These are phyloP conservation scores for Hibiscus tridactylites DNA, from an alignment of 345 rosid genomes.

Conservation along the genomic window DNA sequence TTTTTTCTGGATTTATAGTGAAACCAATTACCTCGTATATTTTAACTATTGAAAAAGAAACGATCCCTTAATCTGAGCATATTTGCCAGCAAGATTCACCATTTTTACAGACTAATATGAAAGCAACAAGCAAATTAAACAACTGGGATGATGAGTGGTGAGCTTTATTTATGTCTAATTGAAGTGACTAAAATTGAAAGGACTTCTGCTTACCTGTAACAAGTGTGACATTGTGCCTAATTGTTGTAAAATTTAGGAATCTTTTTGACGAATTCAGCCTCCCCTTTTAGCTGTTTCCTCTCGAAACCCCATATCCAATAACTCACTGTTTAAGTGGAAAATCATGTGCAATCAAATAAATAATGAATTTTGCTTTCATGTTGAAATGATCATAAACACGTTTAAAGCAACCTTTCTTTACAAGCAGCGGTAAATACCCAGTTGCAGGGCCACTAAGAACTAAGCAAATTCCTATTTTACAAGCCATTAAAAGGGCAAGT, in stretches of 20 bases:
- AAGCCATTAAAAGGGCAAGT: not conserved
- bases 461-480: not conserved
- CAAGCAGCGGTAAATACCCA: not conserved
- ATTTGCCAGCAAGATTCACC: not conserved
- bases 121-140: not conserved
- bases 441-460: not conserved
- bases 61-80: not conserved
- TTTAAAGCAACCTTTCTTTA: not conserved
- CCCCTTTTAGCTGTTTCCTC: no score
- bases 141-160: not conserved
- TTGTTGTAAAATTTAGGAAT: not conserved
- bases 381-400: not conserved
- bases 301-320: no score
- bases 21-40: not conserved
- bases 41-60: not conserved
- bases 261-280: not conserved
- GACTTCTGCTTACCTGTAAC: not conserved
- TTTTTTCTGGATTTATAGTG: not conserved
- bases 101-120: not conserved
- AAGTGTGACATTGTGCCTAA: not conserved
- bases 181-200: not conserved
- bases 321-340: no score
- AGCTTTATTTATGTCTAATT: not conserved
- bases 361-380: not conserved
- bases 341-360: not conserved